A percentile compares a stretch with the other conserved stretches of the same genome.
Conservation (phyloP, 768 basidiomycete genomes). For the Guyanaporus albipodus region DNA sequence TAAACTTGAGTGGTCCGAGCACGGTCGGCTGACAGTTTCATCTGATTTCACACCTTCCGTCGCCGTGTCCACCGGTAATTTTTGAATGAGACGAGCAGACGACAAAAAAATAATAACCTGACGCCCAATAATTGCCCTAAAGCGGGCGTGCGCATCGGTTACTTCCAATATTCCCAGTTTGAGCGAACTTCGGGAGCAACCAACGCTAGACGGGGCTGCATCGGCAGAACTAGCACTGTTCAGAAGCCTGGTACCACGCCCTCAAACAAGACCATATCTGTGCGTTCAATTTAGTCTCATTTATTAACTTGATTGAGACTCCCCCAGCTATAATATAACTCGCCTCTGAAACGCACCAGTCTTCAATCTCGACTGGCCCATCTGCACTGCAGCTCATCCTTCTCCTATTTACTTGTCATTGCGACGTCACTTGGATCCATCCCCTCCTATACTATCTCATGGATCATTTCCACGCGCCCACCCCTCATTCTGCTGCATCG, state of each 20-base stretch:
- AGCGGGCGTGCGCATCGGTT: background rate
- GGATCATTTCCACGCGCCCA: slow-evolving; percentile 23
- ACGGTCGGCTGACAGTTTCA: background rate
- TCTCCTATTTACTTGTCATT: background rate
- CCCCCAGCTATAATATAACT: slow-evolving; percentile 8
- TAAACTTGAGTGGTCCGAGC: background rate
- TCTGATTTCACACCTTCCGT: background rate
- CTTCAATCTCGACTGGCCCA: no score
- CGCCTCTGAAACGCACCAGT: background rate
- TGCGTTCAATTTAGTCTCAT: slow-evolving; percentile 6
- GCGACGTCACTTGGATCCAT: background rate
- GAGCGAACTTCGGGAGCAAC: slow-evolving; percentile 10
- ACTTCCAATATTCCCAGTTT: slow-evolving; percentile 13
- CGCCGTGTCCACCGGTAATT: no score
- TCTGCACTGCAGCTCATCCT: background rate
- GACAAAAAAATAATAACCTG: no score
- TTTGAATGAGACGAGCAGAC: no score
- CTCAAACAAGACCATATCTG: slow-evolving; percentile 14
- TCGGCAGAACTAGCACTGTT: background rate
- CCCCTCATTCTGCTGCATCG: slow-evolving; percentile 15
- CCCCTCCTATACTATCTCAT: slow-evolving; percentile 15
- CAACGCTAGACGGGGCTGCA: slow-evolving; percentile 1
- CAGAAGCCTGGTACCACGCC: slow-evolving; percentile 4
- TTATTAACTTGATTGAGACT: slow-evolving; percentile 3
- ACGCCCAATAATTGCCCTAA: background rate